Evolutionary conservation across 495 filamentous ascomycete genomes (phyloP).

Genomic region (Xylaria nigripes): DNA sequence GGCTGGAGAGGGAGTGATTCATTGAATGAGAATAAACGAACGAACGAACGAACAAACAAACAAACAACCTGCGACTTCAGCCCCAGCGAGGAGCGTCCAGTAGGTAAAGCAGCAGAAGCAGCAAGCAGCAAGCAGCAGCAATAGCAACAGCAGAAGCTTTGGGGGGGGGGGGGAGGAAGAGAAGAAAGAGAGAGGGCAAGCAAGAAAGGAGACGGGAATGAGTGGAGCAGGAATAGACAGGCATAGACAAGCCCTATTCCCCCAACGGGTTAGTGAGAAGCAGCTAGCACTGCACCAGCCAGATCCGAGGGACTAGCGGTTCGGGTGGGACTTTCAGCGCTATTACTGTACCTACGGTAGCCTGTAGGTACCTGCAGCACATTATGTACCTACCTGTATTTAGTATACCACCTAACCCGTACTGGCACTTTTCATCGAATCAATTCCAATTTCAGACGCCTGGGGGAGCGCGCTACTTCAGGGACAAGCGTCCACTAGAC

Average conservation of each 20-base stretch:
- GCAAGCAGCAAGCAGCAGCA: too few species aligned
- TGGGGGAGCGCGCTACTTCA: neutral
- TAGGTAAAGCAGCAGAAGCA: neutral
- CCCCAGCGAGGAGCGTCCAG: neutral
- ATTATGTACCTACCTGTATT: too few species aligned
- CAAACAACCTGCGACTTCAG: too few species aligned
- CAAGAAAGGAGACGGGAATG: slow-evolving; percentile 8
- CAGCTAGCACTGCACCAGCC: neutral
- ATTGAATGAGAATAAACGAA: slow-evolving; percentile 1
- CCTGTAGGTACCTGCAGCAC: too few species aligned
- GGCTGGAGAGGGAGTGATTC: neutral
- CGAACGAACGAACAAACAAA: neutral
- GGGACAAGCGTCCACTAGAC: neutral
- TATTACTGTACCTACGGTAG: too few species aligned
- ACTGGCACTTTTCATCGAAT: too few species aligned
- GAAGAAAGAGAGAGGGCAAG: too few species aligned
- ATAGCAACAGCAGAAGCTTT: too few species aligned
- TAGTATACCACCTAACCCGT: too few species aligned
- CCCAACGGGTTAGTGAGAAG: neutral
- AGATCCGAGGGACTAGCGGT: neutral
- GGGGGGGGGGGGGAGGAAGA: too few species aligned
- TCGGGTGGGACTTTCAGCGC: neutral
- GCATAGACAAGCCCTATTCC: too few species aligned
- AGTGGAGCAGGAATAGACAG: neutral
- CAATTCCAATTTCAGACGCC: neutral